A percentile compares a stretch with the other conserved stretches of the same genome.
Conservation (phyloP, 1,139 yeast species). For the Candida dubliniensis region DNA sequence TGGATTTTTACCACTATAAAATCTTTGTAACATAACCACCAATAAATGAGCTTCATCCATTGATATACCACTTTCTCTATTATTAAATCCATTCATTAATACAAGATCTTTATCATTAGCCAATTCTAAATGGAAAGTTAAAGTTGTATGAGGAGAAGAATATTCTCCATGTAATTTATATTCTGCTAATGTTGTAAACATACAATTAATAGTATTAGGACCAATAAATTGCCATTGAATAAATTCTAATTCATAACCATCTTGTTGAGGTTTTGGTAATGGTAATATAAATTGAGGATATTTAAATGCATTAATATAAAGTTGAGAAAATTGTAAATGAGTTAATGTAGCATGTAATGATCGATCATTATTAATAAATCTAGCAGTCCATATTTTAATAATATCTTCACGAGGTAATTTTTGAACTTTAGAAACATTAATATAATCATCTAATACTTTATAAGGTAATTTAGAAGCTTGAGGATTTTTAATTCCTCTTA, state of each 20-base stretch:
- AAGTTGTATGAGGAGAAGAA: slow-evolving; percentile 93
- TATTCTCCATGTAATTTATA: slow-evolving; percentile 87
- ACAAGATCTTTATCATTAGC: slow-evolving; percentile 61
- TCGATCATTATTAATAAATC: slow-evolving; percentile 65
- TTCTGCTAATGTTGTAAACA: slow-evolving; percentile 90
- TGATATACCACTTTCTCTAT: slow-evolving; percentile 63
- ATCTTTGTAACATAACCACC: slow-evolving; percentile 79
- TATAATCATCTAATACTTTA: slow-evolving; percentile 68
- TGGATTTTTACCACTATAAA: slow-evolving; percentile 63
- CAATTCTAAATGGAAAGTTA: slow-evolving; percentile 84
- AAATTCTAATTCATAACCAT: slow-evolving; percentile 81
- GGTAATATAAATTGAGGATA: slow-evolving; percentile 79
- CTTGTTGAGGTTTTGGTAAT: slow-evolving; percentile 50
- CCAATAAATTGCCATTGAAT: slow-evolving; percentile 95
- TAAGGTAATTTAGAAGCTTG: slow-evolving; percentile 52
- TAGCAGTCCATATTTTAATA: slow-evolving; percentile 85
- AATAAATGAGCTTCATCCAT: slow-evolving; percentile 77
- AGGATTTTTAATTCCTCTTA: slow-evolving; percentile 53
- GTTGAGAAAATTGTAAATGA: slow-evolving; percentile 53
- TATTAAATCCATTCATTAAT: slow-evolving; percentile 86
- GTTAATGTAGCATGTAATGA: slow-evolving; percentile 67
- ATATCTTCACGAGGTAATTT: slow-evolving; percentile 63
- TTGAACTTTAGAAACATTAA: slow-evolving; percentile 66
- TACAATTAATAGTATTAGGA: slow-evolving; percentile 79
- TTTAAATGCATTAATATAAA: slow-evolving; percentile 66